phyloP scores from a whole-genome alignment of 805 yeast species.

The Isabelozyma heimii region DNA sequence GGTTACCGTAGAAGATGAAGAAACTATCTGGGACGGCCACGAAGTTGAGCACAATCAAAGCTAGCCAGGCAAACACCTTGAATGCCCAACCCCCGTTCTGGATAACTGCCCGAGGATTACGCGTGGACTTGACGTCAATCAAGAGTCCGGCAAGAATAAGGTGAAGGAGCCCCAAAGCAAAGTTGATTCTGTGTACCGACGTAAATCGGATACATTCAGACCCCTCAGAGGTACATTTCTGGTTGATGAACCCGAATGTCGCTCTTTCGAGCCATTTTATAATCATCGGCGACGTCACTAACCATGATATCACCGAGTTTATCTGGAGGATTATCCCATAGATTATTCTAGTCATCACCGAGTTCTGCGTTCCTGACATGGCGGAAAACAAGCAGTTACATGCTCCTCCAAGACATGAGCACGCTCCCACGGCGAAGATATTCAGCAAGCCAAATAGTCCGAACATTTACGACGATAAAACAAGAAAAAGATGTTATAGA shows the following conservation, averaged over 20 bases:
- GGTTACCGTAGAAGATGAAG: constrained; percentile 87
- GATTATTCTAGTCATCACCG: constrained; percentile 79
- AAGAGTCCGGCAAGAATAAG: constrained; percentile 64
- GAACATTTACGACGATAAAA: not conserved
- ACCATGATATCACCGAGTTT: constrained; percentile 87
- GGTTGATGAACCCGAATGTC: constrained; percentile 65
- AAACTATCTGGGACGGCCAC: constrained; percentile 78
- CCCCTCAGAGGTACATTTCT: constrained; percentile 69
- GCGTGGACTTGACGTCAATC: constrained; percentile 72
- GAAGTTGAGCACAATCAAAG: constrained; percentile 60
- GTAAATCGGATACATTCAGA: constrained; percentile 83
- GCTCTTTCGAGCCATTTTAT: constrained; percentile 69
- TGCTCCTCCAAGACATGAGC: not conserved
- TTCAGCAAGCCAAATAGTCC: not conserved
- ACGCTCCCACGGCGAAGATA: not conserved
- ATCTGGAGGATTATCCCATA: constrained; percentile 77
- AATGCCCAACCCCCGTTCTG: constrained; percentile 93
- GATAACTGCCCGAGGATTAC: constrained; percentile 72
- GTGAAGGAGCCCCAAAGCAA: constrained; percentile 82
- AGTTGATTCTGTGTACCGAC: constrained; percentile 89
- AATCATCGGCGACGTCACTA: constrained; percentile 81
- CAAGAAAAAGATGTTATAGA: not conserved
- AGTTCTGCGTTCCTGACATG: constrained; percentile 62
- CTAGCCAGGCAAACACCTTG: constrained; percentile 61
- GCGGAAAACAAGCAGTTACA: constrained; percentile 58